These are phyloP conservation scores for Sophora flavescens DNA, from an alignment of 306 rosid genomes.

Conservation along the genomic window DNA sequence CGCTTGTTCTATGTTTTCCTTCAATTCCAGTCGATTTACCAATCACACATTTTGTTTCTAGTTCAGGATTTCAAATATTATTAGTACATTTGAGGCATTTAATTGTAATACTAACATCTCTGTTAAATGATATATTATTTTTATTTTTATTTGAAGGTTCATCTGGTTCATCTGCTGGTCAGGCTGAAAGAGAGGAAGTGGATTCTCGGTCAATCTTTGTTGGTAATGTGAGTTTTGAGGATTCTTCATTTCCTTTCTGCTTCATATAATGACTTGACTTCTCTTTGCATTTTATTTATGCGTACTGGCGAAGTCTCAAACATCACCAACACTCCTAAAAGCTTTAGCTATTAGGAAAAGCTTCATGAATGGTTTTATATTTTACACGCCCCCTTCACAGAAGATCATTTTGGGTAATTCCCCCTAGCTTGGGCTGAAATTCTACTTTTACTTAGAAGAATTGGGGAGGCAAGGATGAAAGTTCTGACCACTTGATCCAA, in stretches of 20 bases:
- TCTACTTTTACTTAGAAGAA: background rate
- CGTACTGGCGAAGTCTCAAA: background rate
- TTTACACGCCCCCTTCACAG: background rate
- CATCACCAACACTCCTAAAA: background rate
- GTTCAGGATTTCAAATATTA: background rate
- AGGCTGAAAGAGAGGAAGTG: slow-evolving; percentile 99
- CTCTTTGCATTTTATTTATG: background rate
- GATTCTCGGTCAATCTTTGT: slow-evolving; percentile 94
- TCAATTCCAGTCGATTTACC: background rate
- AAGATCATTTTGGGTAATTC: background rate
- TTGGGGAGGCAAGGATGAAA: background rate
- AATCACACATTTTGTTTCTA: background rate
- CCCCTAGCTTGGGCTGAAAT: background rate
- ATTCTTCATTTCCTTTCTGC: slow-evolving; percentile 6
- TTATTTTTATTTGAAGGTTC: slow-evolving; percentile 66
- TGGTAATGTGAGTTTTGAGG: slow-evolving; percentile 86
- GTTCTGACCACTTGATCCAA: background rate
- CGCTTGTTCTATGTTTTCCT: background rate
- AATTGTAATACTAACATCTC: background rate
- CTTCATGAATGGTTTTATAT: background rate
- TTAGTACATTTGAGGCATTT: background rate
- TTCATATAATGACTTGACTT: slow-evolving; percentile 10
- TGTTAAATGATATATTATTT: background rate
- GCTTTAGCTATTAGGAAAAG: background rate
- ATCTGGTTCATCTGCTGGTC: slow-evolving; percentile 75